Evolutionary conservation across 495 filamentous ascomycete species (phyloP).

Genomic region (Aspergillus steynii): DNA sequence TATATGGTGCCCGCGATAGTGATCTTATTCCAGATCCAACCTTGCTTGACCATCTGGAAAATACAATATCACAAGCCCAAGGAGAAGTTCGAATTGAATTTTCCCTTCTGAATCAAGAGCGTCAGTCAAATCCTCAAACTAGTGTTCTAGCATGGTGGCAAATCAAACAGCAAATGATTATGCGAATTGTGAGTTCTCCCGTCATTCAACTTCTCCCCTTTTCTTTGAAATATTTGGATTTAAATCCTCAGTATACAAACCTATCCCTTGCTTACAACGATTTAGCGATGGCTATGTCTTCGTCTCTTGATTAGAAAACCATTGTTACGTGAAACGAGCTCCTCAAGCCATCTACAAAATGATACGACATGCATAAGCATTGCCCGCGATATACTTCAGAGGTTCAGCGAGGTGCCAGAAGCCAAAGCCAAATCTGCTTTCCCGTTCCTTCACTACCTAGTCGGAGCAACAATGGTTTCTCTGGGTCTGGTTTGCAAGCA

Average conservation of each 20-base stretch:
- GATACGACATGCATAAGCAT: constrained; percentile 27
- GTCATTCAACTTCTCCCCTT: neutral
- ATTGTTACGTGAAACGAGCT: constrained; percentile 16
- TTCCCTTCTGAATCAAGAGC: constrained; percentile 10
- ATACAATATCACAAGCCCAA: constrained; percentile 23
- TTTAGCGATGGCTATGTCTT: constrained; percentile 28
- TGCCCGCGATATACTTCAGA: constrained; percentile 20
- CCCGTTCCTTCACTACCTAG: constrained; percentile 29
- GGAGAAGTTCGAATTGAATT: constrained; percentile 20
- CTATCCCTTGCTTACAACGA: neutral
- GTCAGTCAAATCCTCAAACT: neutral
- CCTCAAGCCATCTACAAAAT: constrained; percentile 16
- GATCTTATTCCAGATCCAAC: constrained; percentile 15
- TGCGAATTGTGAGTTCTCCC: constrained; percentile 26
- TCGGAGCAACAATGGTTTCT: constrained; percentile 23
- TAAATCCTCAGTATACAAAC: neutral
- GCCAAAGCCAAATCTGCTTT: constrained; percentile 28
- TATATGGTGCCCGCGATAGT: constrained; percentile 23
- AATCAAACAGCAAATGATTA: constrained; percentile 25
- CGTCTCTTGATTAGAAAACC: constrained; percentile 28
- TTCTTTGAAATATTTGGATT: too few species aligned
- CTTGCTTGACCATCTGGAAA: constrained; percentile 22
- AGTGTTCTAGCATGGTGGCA: constrained; percentile 20
- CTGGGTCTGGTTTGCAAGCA: constrained; percentile 26
- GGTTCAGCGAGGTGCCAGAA: constrained; percentile 25